phyloP scores from a whole-genome alignment of 345 rosid genomes.

The Bruguiera parviflora region DNA sequence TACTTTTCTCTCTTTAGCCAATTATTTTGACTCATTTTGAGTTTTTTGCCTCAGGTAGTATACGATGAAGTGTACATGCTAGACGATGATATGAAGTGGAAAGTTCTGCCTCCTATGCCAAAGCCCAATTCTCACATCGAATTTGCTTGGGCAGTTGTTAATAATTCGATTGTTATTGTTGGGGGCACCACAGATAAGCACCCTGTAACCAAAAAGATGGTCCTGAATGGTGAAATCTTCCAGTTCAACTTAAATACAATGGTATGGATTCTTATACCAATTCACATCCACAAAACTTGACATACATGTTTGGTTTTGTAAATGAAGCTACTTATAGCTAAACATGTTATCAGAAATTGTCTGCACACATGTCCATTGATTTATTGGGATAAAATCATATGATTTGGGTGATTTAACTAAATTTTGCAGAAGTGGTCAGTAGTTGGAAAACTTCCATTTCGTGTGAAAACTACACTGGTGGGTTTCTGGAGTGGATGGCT shows the following conservation, averaged over 20 bases:
- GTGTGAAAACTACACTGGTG: conserved; percentile 83
- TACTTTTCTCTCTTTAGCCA: too few species aligned
- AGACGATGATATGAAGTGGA: conserved; percentile 90
- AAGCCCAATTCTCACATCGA: conserved; percentile 94
- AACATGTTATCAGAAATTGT: too few species aligned
- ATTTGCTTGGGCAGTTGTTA: conserved; percentile 87
- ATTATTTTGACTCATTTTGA: too few species aligned
- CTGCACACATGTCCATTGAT: too few species aligned
- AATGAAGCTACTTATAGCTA: background rate
- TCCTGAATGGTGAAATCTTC: conserved; percentile 78
- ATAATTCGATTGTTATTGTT: conserved; percentile 70
- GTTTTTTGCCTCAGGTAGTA: conserved; percentile 56
- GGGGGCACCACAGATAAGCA: conserved; percentile 99
- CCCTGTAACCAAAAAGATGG: conserved; percentile 85
- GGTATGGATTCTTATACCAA: conserved; percentile 38
- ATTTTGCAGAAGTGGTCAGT: conserved; percentile 75
- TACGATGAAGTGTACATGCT: conserved; percentile 81
- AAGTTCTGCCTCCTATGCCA: conserved; percentile 69
- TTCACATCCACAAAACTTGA: background rate
- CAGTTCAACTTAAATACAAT: conserved; percentile 65
- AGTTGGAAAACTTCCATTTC: conserved; percentile 80
- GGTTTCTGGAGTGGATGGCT: conserved; percentile 82
- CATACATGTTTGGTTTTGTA: background rate
- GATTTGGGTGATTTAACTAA: background rate
- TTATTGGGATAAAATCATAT: too few species aligned